These are phyloP conservation scores for Calonectria honghensis DNA, from an alignment of 2,329 filamentous ascomycete species.

Conservation along the genomic window DNA sequence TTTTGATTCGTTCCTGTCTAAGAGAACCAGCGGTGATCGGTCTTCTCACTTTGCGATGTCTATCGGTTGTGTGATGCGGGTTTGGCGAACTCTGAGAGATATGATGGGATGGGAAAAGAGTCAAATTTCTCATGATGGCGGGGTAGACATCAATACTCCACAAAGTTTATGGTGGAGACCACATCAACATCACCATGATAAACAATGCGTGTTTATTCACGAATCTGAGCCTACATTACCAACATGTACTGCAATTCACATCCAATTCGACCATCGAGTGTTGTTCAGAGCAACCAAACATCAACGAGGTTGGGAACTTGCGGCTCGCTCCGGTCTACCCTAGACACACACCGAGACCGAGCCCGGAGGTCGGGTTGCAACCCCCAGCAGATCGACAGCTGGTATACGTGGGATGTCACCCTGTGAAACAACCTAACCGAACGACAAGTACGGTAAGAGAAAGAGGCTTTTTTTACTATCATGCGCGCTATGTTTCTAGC, in stretches of 20 bases:
- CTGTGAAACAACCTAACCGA: constrained; percentile 9
- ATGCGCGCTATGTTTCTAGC: neutral
- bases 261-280: neutral
- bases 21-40: neutral
- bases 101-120: neutral
- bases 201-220: neutral
- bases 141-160: constrained; percentile 19
- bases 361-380: neutral
- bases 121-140: constrained; percentile 34
- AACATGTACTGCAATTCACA: too few species aligned
- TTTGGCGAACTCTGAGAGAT: neutral
- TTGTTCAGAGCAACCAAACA: neutral
- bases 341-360: neutral
- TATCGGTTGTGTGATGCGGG: neutral
- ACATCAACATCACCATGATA: neutral
- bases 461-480: neutral
- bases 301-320: neutral
- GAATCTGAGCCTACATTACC: neutral
- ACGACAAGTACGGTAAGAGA: neutral
- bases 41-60: too few species aligned
- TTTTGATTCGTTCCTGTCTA: neutral
- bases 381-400: neutral
- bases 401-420: constrained; percentile 17
- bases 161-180: constrained; percentile 2
- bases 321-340: neutral